These are phyloP conservation scores for Bolboschoenoplectus hybrid DNA, from an alignment of 202 grass and related monocot genomes.

Conservation along the genomic window DNA sequence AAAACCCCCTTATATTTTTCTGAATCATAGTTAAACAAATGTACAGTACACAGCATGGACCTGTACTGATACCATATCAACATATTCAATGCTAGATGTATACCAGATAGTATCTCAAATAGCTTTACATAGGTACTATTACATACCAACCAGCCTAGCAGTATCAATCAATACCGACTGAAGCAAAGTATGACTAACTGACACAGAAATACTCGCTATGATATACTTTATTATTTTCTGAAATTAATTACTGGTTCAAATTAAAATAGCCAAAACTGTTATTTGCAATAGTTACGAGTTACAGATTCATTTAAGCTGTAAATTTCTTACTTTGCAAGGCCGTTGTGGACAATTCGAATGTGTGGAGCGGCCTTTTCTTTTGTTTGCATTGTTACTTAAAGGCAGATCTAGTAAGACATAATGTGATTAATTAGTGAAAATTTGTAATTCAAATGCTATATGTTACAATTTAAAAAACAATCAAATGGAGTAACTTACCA, in stretches of 20 bases:
- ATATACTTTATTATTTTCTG: background rate
- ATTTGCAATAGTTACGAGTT: background rate
- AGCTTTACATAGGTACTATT: background rate
- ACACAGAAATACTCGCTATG: background rate
- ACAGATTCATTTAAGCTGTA: background rate
- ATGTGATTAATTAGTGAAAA: background rate
- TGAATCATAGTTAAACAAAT: conserved; percentile 17
- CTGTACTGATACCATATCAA: conserved; percentile 38
- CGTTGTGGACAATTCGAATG: background rate
- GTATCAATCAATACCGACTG: background rate
- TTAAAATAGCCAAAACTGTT: background rate
- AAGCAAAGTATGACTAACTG: background rate
- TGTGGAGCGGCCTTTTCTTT: background rate
- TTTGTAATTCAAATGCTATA: background rate
- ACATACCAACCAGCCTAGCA: background rate
- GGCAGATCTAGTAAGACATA: conserved; percentile 8
- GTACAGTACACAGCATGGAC: conserved; percentile 39
- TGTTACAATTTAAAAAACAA: conserved; percentile 13
- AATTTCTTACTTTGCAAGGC: conserved; percentile 4
- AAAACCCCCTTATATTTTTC: background rate
- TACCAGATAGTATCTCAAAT: background rate
- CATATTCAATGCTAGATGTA: conserved; percentile 32
- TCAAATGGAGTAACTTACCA: conserved; percentile 34
- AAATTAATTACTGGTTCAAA: background rate
- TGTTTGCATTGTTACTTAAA: conserved; percentile 2